A percentile compares a stretch with the other conserved stretches of the same genome.
Evolutionary conservation across 352 stramenopile species (phyloP).

Genomic region (Thalassiosira oceanica): DNA sequence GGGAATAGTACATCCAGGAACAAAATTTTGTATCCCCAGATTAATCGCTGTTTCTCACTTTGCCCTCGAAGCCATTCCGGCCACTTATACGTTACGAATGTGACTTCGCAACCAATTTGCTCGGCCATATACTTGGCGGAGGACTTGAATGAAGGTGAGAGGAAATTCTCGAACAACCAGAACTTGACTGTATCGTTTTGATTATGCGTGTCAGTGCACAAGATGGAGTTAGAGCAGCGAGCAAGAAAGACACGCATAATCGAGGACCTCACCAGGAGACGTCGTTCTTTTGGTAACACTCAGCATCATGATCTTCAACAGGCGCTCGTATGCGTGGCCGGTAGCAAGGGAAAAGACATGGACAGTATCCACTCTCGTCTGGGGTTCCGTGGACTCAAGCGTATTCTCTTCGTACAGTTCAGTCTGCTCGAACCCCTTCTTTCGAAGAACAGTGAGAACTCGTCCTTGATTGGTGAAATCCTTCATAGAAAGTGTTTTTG

Average conservation of each 20-base stretch:
- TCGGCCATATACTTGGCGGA: slow-evolving; percentile 89
- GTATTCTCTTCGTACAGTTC: slow-evolving; percentile 75
- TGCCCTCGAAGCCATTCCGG: slow-evolving; percentile 97
- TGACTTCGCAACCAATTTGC: slow-evolving; percentile 94
- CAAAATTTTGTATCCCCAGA: slow-evolving; percentile 99
- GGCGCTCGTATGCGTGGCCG: slow-evolving; percentile 97
- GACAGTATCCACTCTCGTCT: slow-evolving; percentile 86
- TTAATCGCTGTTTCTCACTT: slow-evolving; percentile 99
- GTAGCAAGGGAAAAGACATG: slow-evolving; percentile 98
- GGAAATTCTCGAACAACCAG: slow-evolving; percentile 97
- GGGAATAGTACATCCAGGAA: slow-evolving; percentile 99
- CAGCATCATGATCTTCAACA: slow-evolving; percentile 99
- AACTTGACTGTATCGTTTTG: too few species aligned
- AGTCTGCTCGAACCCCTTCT: slow-evolving; percentile 85
- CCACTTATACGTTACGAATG: slow-evolving; percentile 99
- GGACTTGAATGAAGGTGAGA: slow-evolving; percentile 97
- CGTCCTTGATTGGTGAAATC: slow-evolving; percentile 87
- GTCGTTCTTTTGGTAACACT: slow-evolving; percentile 95
- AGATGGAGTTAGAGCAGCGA: too few species aligned
- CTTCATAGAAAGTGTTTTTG: slow-evolving; percentile 68
- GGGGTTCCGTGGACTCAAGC: slow-evolving; percentile 1
- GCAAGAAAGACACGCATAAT: too few species aligned
- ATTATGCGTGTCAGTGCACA: too few species aligned
- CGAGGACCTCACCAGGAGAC: too few species aligned
- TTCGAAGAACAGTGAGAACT: slow-evolving; percentile 90